Conservation (phyloP, 352 stramenopile species). For the Lagenidium giganteum region DNA sequence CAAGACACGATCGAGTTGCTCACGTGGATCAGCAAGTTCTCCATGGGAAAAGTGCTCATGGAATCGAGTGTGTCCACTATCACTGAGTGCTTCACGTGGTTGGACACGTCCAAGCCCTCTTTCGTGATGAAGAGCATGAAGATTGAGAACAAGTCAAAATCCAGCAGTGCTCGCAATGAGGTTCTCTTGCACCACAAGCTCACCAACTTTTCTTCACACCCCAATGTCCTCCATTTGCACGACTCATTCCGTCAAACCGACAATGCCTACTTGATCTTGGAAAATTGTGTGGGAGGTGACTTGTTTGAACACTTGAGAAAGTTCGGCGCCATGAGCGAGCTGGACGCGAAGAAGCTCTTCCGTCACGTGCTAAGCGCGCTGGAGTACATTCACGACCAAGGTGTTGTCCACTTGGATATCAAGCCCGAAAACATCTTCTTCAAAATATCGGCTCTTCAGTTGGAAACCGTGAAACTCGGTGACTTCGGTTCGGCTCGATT, state of each 20-base stretch:
- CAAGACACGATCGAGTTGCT: constrained; percentile 64
- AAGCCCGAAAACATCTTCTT: constrained; percentile 83
- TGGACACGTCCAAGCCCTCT: constrained; percentile 42
- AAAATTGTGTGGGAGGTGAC: constrained; percentile 59
- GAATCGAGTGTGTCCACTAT: constrained; percentile 48
- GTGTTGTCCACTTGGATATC: constrained; percentile 69
- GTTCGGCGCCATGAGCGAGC: constrained; percentile 45
- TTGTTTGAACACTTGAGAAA: constrained; percentile 55
- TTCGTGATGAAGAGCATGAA: constrained; percentile 67
- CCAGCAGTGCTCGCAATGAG: constrained; percentile 44
- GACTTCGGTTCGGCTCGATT: constrained; percentile 68
- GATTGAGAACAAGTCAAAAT: constrained; percentile 40
- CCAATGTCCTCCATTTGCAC: constrained; percentile 58
- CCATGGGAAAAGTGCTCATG: constrained; percentile 47
- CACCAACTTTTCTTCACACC: constrained; percentile 65
- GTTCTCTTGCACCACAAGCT: constrained; percentile 59
- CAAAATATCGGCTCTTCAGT: constrained; percentile 34
- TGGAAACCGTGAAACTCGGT: constrained; percentile 53
- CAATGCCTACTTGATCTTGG: constrained; percentile 54
- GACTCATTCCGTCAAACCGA: constrained; percentile 63
- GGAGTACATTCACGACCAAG: constrained; percentile 46
- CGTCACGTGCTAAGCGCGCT: constrained; percentile 46
- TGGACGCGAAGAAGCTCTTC: constrained; percentile 40
- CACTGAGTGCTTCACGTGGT: constrained; percentile 61
- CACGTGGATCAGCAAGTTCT: constrained; percentile 69